These are phyloP conservation scores for Didymella segeticola DNA, from an alignment of 2,329 filamentous ascomycete species.

Conservation along the genomic window DNA sequence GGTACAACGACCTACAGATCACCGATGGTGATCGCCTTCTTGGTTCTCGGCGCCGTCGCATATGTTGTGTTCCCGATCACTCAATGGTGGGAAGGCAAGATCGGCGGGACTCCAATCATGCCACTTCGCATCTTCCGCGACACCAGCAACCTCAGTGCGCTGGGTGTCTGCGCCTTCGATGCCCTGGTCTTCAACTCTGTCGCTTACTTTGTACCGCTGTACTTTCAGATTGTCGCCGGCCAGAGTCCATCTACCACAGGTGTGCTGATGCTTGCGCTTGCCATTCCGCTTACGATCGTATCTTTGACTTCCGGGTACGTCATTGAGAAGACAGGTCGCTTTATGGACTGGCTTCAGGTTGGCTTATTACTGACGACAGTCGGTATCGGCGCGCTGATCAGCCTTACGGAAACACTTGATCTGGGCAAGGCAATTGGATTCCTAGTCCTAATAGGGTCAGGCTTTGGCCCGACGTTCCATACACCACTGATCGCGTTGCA, in stretches of 20 bases:
- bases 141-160: constrained; percentile 62
- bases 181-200: constrained; percentile 68
- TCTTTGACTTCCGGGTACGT: constrained; percentile 56
- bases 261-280: constrained; percentile 67
- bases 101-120: constrained; percentile 70
- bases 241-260: constrained; percentile 64
- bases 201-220: constrained; percentile 76
- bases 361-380: constrained; percentile 44
- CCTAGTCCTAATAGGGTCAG: constrained; percentile 59
- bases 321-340: constrained; percentile 54
- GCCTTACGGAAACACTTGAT: constrained; percentile 19
- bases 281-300: constrained; percentile 51
- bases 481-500: constrained; percentile 64
- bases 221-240: constrained; percentile 73
- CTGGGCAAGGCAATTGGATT: constrained; percentile 53
- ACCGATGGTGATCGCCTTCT: constrained; percentile 58
- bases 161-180: constrained; percentile 58
- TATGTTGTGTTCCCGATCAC: constrained; percentile 62
- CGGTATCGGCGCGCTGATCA: constrained; percentile 44
- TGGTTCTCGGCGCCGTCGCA: constrained; percentile 56
- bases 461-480: constrained; percentile 62
- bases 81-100: constrained; percentile 68
- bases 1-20: constrained; percentile 57
- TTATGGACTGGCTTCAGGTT: constrained; percentile 45
- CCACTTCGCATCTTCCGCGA: constrained; percentile 70